phyloP scores from a whole-genome alignment of 1,284 basidiomycete species.

The Moniliophthora roreri region DNA sequence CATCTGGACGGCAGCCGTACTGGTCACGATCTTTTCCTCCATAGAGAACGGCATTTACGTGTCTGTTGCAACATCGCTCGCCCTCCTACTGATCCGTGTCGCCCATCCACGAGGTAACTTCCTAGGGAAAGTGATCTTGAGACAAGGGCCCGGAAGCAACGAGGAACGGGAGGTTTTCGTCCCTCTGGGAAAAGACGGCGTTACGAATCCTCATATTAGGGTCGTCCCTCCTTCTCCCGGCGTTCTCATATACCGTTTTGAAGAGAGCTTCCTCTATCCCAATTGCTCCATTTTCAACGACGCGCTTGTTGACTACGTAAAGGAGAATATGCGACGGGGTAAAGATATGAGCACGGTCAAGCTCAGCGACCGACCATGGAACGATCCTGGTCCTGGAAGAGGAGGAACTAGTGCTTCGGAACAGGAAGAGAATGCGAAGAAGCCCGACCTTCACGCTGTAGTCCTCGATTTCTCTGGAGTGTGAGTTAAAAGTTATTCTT shows the following conservation, averaged over 20 bases:
- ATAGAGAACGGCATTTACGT: conserved; percentile 97
- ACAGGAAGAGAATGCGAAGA: conserved; percentile 51
- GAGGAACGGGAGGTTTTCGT: conserved; percentile 81
- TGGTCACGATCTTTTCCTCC: conserved; percentile 85
- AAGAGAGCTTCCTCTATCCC: conserved; percentile 93
- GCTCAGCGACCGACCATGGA: conserved; percentile 88
- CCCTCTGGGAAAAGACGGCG: conserved; percentile 64
- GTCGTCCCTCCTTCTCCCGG: conserved; percentile 84
- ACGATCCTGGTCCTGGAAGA: conserved; percentile 80
- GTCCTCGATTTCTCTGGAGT: conserved; percentile 91
- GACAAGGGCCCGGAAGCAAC: conserved; percentile 30
- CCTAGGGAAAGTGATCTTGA: conserved; percentile 73
- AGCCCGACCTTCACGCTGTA: conserved; percentile 79
- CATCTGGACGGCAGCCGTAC: conserved; percentile 88
- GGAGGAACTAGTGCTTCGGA: conserved; percentile 44
- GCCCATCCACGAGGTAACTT: conserved; percentile 92
- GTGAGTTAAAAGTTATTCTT: conserved; percentile 39
- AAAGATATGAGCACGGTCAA: conserved; percentile 65
- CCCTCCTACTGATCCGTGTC: conserved; percentile 85
- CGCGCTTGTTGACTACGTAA: conserved; percentile 81
- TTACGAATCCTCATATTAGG: conserved; percentile 72
- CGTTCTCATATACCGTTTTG: conserved; percentile 90
- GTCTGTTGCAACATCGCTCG: conserved; percentile 80
- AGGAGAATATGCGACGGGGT: conserved; percentile 75
- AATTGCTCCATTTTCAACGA: conserved; percentile 85